Evolutionary conservation across 2,329 filamentous ascomycete genomes (phyloP).

Genomic region (Plectosphaerella plurivora): DNA sequence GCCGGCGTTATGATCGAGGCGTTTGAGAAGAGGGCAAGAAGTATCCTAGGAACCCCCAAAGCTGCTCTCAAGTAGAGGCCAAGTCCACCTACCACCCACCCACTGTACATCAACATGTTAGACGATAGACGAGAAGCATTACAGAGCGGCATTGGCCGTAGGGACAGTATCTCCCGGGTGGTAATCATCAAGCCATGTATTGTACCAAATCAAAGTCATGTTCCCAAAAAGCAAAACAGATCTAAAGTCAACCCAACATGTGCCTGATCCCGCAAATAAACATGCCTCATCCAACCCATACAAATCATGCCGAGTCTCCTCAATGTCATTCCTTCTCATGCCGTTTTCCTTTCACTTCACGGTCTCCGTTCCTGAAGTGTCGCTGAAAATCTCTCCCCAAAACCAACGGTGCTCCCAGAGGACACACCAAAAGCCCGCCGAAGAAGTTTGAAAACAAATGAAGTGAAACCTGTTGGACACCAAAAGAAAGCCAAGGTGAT

Average conservation of each 20-base stretch:
- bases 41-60: slow-evolving; percentile 37
- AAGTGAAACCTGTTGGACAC: too few species aligned
- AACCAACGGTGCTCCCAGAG: too few species aligned
- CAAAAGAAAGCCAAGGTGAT: not conserved
- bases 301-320: not conserved
- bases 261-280: not conserved
- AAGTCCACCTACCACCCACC: not conserved
- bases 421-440: too few species aligned
- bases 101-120: not conserved
- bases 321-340: too few species aligned
- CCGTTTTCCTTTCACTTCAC: too few species aligned
- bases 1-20: slow-evolving; percentile 87
- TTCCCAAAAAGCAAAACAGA: not conserved
- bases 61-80: slow-evolving; percentile 1
- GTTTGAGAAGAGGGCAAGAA: slow-evolving; percentile 76
- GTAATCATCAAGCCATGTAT: not conserved
- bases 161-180: not conserved
- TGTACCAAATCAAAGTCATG: not conserved
- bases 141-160: not conserved
- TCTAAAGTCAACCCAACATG: not conserved
- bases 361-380: too few species aligned
- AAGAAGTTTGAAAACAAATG: too few species aligned
- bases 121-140: not conserved
- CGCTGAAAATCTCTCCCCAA: too few species aligned
- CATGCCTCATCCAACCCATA: not conserved